Base-by-base conservation (phyloP, 805 yeast species). In the Ogataea populi-albae region DNA sequence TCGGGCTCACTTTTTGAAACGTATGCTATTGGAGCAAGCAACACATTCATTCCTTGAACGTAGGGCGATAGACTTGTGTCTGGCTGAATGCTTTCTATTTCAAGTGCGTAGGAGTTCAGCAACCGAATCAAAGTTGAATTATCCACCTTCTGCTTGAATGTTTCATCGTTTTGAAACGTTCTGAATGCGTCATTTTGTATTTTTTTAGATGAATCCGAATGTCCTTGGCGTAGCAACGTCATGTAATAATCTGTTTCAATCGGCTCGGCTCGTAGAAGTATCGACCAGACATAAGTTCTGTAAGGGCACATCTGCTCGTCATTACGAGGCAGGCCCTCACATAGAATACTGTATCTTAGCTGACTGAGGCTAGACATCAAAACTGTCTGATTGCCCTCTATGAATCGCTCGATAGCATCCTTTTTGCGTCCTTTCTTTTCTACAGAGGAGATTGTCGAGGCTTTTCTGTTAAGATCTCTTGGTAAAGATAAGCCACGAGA, bases 1-100 rank as follows among this genome's bases (percentile, higher is more conserved):
- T 87, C 86, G 0, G 95, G 88, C 55, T 88, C 97, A 23, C 87
- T 76, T 26, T 80, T 78, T 48, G 83, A 71, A 1, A 83, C 71
- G 54, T 76, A 88, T 12, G 87, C 72, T 37, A 88, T 74, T 1
- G 96, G 96, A 0, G 95, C 96, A 17, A 83, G 71, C 16, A 88
- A 58, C 0, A 88, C 87, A 55, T 88, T 88, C 82, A 89, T 77
- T 2, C 96, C 96, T 55, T 88, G 96, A n/a, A 88, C 96, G 53
- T 86, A 86, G 0, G 68, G 62, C 6, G 69, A 66, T n/a, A 67
- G 47, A n/a, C 32, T 26, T 2, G 46, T 26, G 5, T 37, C 38
- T 11, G 27, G 30, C 17, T 36, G 34, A n/a, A 37, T 25, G 5
- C 46, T 47, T 14, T 50, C 56, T n/a, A 51, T 41, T 32, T 57